These are phyloP conservation scores for Nitzschia putrida DNA, from an alignment of 108 stramenopile species.

Conservation along the genomic window DNA sequence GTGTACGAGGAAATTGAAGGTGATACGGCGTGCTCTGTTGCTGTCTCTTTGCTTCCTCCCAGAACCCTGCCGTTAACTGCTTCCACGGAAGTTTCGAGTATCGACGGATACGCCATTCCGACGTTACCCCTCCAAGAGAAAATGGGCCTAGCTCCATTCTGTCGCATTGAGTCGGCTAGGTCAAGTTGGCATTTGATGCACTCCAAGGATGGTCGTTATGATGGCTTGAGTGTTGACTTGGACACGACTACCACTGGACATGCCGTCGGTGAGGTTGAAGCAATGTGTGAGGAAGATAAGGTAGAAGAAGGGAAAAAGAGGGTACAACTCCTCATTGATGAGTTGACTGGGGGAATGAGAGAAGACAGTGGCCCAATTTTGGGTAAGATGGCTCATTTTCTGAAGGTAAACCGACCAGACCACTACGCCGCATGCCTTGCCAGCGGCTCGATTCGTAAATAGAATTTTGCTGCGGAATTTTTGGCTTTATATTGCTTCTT, in stretches of 20 bases:
- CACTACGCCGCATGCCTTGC: conserved; percentile 41
- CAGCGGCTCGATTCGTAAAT: conserved; percentile 23
- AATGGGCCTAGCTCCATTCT: conserved; percentile 33
- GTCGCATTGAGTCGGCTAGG: conserved; percentile 48
- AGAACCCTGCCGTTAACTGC: neutral
- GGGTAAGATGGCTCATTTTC: conserved; percentile 59
- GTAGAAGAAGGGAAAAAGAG: conserved; percentile 15
- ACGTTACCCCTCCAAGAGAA: neutral
- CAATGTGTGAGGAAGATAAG: conserved; percentile 26
- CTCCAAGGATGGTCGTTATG: conserved; percentile 5
- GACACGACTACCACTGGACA: conserved; percentile 54
- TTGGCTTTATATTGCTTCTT: too few species aligned
- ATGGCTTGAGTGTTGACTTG: conserved; percentile 44
- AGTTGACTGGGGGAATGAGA: conserved; percentile 6
- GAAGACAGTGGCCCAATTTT: conserved; percentile 26
- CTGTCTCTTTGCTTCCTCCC: conserved; percentile 1
- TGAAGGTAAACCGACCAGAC: conserved; percentile 36
- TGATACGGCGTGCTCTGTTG: conserved; percentile 28
- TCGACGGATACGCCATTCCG: conserved; percentile 14
- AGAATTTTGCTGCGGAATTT: too few species aligned
- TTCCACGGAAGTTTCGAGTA: neutral
- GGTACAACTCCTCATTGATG: conserved; percentile 21
- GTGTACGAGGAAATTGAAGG: conserved; percentile 63
- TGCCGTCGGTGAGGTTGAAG: conserved; percentile 60
- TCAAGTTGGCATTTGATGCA: conserved; percentile 37